These are phyloP conservation scores for Neoboletus magnificus DNA, from an alignment of 768 basidiomycete genomes.

Conservation along the genomic window DNA sequence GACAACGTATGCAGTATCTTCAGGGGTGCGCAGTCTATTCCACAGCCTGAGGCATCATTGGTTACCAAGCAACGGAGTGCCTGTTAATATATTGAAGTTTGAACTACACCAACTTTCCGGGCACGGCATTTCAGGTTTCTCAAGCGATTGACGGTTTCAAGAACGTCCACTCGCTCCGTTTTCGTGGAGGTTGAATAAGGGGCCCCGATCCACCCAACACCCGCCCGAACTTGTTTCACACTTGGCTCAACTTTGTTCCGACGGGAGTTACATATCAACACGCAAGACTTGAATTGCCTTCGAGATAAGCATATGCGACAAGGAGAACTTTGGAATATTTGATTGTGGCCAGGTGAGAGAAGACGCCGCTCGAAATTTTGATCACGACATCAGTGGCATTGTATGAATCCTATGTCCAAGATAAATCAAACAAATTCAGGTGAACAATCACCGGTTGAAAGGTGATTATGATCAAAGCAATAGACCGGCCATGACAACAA, in stretches of 20 bases:
- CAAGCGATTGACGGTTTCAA: not conserved
- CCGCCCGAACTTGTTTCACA: too few species aligned
- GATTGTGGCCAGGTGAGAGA: not conserved
- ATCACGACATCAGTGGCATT: not conserved
- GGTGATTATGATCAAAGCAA: conserved; percentile 5
- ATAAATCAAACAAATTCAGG: not conserved
- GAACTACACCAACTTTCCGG: not conserved
- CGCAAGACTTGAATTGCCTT: too few species aligned
- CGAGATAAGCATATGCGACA: not conserved
- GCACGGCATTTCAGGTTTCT: not conserved
- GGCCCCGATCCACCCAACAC: too few species aligned
- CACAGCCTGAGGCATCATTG: not conserved
- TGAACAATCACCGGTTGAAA: not conserved
- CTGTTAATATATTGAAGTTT: not conserved
- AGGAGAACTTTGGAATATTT: not conserved
- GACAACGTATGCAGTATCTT: not conserved
- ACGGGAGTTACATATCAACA: too few species aligned
- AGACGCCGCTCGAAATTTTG: not conserved
- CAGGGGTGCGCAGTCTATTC: not conserved
- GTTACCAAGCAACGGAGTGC: not conserved
- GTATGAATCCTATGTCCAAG: not conserved
- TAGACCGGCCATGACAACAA: not conserved
- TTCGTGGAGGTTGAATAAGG: too few species aligned
- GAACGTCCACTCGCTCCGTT: too few species aligned
- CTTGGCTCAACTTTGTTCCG: too few species aligned